These are phyloP conservation scores for Curvularia hawaiiensis DNA, from an alignment of 2,329 filamentous ascomycete genomes.

Conservation along the genomic window DNA sequence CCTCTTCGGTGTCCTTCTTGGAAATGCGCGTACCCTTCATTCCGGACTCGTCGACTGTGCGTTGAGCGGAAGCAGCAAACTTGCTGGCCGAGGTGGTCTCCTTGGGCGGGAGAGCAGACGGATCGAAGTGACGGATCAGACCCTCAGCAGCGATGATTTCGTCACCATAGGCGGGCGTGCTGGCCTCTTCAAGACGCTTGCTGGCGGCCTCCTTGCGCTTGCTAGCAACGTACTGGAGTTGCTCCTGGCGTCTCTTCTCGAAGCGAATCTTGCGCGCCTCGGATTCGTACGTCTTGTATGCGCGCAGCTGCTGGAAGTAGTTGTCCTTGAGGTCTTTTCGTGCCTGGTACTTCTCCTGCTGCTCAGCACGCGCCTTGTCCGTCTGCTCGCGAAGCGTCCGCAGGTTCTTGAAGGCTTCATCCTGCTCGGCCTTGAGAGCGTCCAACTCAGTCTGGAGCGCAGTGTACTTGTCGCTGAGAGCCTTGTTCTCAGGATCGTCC, in stretches of 20 bases:
- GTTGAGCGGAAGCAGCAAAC: constrained; percentile 74
- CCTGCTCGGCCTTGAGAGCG: constrained; percentile 87
- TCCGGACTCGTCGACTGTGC: constrained; percentile 81
- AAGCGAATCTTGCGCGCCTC: constrained; percentile 77
- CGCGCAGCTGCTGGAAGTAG: constrained; percentile 81
- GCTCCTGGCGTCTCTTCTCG: constrained; percentile 82
- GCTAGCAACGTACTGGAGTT: constrained; percentile 72
- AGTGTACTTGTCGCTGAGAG: constrained; percentile 83
- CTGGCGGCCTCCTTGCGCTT: constrained; percentile 77
- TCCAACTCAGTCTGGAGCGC: constrained; percentile 88
- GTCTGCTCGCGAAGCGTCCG: constrained; percentile 85
- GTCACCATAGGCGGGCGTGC: constrained; percentile 85
- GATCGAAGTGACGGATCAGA: constrained; percentile 90
- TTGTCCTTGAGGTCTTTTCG: constrained; percentile 89
- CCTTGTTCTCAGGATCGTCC: constrained; percentile 90
- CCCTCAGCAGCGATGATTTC: constrained; percentile 90
- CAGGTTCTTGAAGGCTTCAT: constrained; percentile 86
- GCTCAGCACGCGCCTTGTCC: constrained; percentile 79
- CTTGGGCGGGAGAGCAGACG: constrained; percentile 66
- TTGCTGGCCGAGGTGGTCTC: constrained; percentile 68
- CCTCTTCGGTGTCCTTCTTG: constrained; percentile 86
- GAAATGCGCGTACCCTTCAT: constrained; percentile 85
- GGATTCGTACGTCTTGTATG: constrained; percentile 81
- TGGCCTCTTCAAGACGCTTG: constrained; percentile 78
- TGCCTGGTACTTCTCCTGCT: constrained; percentile 82